Percentiles rank a stretch among this genome's conserved stretches.
These are phyloP conservation scores for Sporisorium sorghi DNA, from an alignment of 1,284 basidiomycete species.

Conservation along the genomic window DNA sequence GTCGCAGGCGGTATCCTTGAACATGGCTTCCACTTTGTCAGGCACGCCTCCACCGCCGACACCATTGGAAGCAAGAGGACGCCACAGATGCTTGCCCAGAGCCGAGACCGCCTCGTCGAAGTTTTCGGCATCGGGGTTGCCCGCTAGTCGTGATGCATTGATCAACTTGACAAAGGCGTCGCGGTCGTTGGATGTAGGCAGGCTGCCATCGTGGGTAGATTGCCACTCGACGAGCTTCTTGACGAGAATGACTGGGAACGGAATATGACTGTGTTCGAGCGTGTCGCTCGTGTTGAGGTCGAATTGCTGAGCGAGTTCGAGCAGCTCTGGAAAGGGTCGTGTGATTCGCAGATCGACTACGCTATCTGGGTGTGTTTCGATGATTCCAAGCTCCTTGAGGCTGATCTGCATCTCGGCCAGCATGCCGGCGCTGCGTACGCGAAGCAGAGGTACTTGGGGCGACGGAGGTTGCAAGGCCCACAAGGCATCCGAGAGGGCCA, in stretches of 20 bases:
- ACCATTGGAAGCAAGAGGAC: constrained; percentile 53
- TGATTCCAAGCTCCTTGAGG: constrained; percentile 72
- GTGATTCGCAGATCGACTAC: constrained; percentile 79
- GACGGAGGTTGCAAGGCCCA: constrained; percentile 52
- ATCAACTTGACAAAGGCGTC: constrained; percentile 81
- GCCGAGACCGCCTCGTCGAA: constrained; percentile 75
- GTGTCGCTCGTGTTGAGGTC: constrained; percentile 55
- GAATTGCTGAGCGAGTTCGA: constrained; percentile 45
- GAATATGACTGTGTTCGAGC: constrained; percentile 61
- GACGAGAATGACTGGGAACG: constrained; percentile 71
- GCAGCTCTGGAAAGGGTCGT: constrained; percentile 79
- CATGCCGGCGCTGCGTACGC: constrained; percentile 57
- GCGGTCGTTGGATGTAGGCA: constrained; percentile 78
- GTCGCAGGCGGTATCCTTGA: constrained; percentile 75
- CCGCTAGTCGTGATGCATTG: constrained; percentile 72
- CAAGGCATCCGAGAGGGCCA: constrained; percentile 50
- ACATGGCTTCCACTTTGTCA: constrained; percentile 65
- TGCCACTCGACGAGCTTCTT: constrained; percentile 86
- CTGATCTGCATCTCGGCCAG: constrained; percentile 58
- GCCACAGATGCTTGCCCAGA: constrained; percentile 63
- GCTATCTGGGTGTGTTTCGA: constrained; percentile 91
- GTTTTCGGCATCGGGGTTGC: constrained; percentile 90
- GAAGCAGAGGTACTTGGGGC: constrained; percentile 57
- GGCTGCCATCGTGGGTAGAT: constrained; percentile 46
- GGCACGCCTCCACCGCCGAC: constrained; percentile 54